Conservation (phyloP, 2,329 filamentous ascomycete species). For the Colletotrichum sp. region DNA sequence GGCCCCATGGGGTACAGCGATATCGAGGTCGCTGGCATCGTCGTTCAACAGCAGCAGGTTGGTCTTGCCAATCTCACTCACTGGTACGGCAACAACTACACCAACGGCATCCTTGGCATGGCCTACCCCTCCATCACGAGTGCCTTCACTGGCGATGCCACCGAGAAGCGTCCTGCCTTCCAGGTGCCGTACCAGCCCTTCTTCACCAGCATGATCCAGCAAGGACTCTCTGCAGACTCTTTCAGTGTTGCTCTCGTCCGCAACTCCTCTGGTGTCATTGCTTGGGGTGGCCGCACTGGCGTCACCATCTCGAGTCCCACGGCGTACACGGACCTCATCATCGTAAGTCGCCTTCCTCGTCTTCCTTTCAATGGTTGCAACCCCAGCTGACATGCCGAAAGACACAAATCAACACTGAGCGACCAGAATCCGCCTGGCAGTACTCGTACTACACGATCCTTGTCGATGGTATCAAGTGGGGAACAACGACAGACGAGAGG, state of each 20-base stretch:
- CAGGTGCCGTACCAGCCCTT: constrained; percentile 51
- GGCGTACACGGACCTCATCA: constrained; percentile 46
- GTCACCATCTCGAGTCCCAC: constrained; percentile 39
- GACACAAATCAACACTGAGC: constrained; percentile 46
- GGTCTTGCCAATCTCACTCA: constrained; percentile 53
- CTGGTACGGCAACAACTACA: constrained; percentile 58
- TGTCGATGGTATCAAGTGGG: constrained; percentile 52
- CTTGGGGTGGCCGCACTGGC: constrained; percentile 44
- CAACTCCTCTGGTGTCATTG: constrained; percentile 51
- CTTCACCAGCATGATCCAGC: constrained; percentile 51
- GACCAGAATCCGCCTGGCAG: constrained; percentile 42
- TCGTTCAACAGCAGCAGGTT: constrained; percentile 49
- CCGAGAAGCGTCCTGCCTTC: constrained; percentile 42
- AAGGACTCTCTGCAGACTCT: constrained; percentile 48
- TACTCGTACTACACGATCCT: constrained; percentile 60
- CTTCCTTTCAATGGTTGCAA: neutral
- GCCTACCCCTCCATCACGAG: constrained; percentile 56
- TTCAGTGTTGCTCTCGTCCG: constrained; percentile 55
- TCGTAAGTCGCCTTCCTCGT: constrained; percentile 38
- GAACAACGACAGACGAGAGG: constrained; percentile 41
- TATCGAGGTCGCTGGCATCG: constrained; percentile 49
- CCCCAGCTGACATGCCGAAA: constrained; percentile 26
- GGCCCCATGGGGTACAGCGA: constrained; percentile 53
- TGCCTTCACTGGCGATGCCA: constrained; percentile 45
- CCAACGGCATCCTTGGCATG: constrained; percentile 55